Evolutionary conservation across 2,329 filamentous ascomycete species (phyloP).

Genomic region (Penicillium sclerotigenum): DNA sequence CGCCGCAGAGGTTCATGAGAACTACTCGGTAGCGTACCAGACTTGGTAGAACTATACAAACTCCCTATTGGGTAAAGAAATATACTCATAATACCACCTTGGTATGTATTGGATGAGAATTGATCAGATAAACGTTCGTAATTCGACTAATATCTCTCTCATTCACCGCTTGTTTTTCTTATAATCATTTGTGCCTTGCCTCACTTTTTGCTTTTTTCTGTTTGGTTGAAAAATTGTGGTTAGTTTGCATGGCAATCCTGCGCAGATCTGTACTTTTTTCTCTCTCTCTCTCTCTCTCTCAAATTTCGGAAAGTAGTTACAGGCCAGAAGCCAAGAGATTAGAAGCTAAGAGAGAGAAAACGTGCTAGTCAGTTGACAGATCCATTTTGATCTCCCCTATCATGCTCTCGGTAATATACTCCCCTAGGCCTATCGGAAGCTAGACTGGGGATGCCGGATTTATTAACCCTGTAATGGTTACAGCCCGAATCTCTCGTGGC

Average conservation of each 20-base stretch:
- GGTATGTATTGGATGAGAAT: not conserved
- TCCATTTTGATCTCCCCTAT: constrained; percentile 10
- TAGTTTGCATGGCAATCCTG: constrained; percentile 3
- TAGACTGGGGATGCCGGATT: not conserved
- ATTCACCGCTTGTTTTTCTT: constrained; percentile 26
- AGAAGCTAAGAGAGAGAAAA: not conserved
- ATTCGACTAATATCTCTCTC: constrained; percentile 3
- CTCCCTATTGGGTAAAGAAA: not conserved
- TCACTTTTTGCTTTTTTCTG: constrained; percentile 10
- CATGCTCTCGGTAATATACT: not conserved
- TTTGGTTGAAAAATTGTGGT: constrained; percentile 2
- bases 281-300: not conserved
- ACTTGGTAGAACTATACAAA: not conserved
- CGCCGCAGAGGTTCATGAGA: constrained; percentile 12
- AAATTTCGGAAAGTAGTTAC: constrained; percentile 4
- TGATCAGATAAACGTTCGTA: constrained; percentile 24
- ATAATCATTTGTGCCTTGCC: not conserved
- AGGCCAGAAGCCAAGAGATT: not conserved
- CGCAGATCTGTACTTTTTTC: constrained; percentile 7
- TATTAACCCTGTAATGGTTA: not conserved
- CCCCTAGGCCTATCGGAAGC: constrained; percentile 3
- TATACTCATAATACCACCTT: not conserved
- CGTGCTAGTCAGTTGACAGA: constrained; percentile 15
- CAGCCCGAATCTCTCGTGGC: not conserved
- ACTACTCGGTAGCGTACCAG: not conserved